Conservation (phyloP, 257 asterid species). For the Capsicum pubescens region DNA sequence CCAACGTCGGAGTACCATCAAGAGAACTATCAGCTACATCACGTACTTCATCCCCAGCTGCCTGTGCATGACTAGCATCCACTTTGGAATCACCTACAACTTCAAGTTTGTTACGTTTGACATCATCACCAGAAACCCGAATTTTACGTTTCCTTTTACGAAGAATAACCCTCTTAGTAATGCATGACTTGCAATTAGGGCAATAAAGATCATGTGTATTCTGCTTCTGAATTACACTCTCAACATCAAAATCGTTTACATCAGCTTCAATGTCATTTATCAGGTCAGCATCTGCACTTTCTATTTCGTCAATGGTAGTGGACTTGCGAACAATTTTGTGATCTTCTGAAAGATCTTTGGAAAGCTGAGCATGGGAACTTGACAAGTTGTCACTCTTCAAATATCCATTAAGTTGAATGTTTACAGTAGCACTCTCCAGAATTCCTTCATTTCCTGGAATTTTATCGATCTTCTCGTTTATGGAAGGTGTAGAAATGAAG, state of each 20-base stretch:
- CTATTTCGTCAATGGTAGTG: constrained; percentile 52
- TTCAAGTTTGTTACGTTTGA: constrained; percentile 54
- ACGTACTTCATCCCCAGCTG: constrained; percentile 38
- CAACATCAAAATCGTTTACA: constrained; percentile 60
- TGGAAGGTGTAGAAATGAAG: constrained; percentile 36
- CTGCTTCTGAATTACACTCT: constrained; percentile 65
- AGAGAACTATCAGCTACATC: constrained; percentile 34
- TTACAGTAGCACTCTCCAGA: constrained; percentile 39
- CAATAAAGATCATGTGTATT: constrained; percentile 83
- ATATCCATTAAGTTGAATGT: constrained; percentile 38
- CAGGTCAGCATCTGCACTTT: constrained; percentile 54
- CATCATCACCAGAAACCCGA: constrained; percentile 53
- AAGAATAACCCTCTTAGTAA: constrained; percentile 85
- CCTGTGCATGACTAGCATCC: constrained; percentile 31
- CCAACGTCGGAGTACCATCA: constrained; percentile 40
- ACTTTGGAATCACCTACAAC: constrained; percentile 29
- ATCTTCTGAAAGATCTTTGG: constrained; percentile 46
- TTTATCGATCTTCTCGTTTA: constrained; percentile 39
- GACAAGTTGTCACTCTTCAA: constrained; percentile 32
- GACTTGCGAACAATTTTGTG: constrained; percentile 30
- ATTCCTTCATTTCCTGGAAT: constrained; percentile 29
- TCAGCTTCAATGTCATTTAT: constrained; percentile 53
- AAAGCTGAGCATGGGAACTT: constrained; percentile 35
- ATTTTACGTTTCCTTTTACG: constrained; percentile 70
- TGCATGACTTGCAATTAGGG: constrained; percentile 93